phyloP scores from a whole-genome alignment of 768 basidiomycete genomes.

The Mycena sanguinolenta region DNA sequence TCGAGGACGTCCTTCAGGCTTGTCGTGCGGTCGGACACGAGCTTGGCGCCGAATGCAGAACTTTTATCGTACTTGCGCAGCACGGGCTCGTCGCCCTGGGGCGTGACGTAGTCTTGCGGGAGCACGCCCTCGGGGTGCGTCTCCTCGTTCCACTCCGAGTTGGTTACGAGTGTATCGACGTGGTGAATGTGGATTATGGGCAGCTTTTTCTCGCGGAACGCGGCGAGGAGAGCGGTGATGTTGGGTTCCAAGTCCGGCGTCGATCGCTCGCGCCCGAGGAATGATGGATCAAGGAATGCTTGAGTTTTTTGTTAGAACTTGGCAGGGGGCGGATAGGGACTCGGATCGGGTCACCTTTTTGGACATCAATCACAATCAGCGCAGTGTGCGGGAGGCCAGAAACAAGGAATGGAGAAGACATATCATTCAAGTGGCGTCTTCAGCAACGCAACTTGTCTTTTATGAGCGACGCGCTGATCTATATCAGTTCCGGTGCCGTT shows the following conservation, averaged over 20 bases:
- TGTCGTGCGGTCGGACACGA: constrained; percentile 14
- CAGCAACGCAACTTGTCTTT: too few relatives aligned
- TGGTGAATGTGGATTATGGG: constrained; percentile 36
- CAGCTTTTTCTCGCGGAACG: constrained; percentile 22
- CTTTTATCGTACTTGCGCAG: constrained; percentile 35
- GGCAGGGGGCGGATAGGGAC: not conserved
- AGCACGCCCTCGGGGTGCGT: constrained; percentile 18
- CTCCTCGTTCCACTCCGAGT: constrained; percentile 8
- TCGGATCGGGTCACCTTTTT: constrained; percentile 18
- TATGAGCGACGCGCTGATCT: not conserved
- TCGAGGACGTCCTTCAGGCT: constrained; percentile 20
- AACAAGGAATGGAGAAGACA: constrained; percentile 15
- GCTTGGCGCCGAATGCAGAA: constrained; percentile 27
- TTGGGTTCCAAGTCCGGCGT: constrained; percentile 33
- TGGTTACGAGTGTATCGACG: constrained; percentile 10
- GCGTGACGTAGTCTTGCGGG: constrained; percentile 27
- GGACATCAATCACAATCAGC: constrained; percentile 34
- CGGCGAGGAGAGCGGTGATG: constrained; percentile 28
- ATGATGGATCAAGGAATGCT: constrained; percentile 24
- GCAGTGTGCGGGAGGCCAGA: constrained; percentile 30
- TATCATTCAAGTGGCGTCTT: not conserved
- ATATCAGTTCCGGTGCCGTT: too few relatives aligned
- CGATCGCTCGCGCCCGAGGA: constrained; percentile 20
- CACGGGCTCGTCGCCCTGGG: constrained; percentile 18
- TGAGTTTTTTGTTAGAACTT: not conserved